A percentile compares a stretch with the other conserved stretches of the same genome.
Evolutionary conservation across 805 yeast genomes (phyloP).

Genomic region (Yamadazyma insecticola): DNA sequence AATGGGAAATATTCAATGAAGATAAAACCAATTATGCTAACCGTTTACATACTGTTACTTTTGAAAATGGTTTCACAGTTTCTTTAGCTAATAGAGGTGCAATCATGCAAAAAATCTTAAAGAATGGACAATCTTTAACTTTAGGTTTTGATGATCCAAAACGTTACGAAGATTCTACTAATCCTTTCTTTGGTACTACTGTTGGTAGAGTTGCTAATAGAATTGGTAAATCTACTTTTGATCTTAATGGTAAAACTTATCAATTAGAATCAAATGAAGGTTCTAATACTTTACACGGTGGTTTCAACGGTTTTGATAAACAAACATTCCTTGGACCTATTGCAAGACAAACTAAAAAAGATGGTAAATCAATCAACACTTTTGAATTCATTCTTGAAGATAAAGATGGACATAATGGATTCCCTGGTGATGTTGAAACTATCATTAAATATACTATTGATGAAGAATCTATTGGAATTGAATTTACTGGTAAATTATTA

Average conservation of each 20-base stretch:
- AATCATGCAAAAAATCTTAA: constrained; percentile 38
- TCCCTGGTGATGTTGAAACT: constrained; percentile 54
- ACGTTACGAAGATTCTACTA: constrained; percentile 25
- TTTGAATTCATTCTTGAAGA: constrained; percentile 39
- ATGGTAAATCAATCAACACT: constrained; percentile 20
- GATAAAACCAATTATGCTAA: constrained; percentile 19
- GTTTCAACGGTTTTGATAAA: constrained; percentile 48
- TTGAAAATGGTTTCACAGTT: constrained; percentile 28
- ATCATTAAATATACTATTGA: constrained; percentile 43
- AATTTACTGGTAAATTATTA: constrained; percentile 39
- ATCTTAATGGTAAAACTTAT: constrained; percentile 36
- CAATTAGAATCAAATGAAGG: constrained; percentile 40
- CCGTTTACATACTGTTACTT: constrained; percentile 33
- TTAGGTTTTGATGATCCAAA: constrained; percentile 33
- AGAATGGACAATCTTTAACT: constrained; percentile 36
- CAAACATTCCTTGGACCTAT: constrained; percentile 52
- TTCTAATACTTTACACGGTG: constrained; percentile 49
- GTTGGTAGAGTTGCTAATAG: constrained; percentile 66
- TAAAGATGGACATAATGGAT: constrained; percentile 47
- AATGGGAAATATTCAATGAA: constrained; percentile 25
- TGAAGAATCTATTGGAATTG: constrained; percentile 38
- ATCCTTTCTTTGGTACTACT: constrained; percentile 59
- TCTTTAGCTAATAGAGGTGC: constrained; percentile 50
- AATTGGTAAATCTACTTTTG: constrained; percentile 41
- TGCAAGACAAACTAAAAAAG: constrained; percentile 26